Conservation (phyloP, 495 filamentous ascomycete species). For the Penicillium bialowiezense region DNA sequence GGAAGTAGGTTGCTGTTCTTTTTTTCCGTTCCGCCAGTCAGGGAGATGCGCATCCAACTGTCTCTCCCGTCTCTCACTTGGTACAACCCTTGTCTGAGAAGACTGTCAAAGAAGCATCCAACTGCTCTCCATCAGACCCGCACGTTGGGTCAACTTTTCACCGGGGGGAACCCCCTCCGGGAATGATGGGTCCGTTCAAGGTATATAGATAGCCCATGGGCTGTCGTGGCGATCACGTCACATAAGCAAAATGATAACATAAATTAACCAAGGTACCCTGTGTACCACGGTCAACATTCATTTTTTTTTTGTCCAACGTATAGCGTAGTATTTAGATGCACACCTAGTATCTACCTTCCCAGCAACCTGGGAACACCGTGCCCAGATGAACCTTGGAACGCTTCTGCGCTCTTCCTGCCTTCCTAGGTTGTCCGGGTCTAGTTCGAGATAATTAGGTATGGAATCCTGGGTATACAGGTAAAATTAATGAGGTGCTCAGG, state of each 20-base stretch:
- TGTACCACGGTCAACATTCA: too few species aligned
- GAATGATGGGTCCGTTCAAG: constrained; percentile 27
- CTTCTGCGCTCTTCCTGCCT: too few species aligned
- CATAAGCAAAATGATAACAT: constrained; percentile 8
- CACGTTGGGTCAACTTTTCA: constrained; percentile 28
- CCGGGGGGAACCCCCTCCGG: constrained; percentile 6
- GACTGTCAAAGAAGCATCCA: constrained; percentile 52
- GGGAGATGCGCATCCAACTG: constrained; percentile 50
- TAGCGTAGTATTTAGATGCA: too few species aligned
- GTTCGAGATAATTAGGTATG: too few species aligned
- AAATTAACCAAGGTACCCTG: not conserved
- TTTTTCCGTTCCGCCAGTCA: constrained; percentile 44
- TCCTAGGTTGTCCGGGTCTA: too few species aligned
- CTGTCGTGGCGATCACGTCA: constrained; percentile 12
- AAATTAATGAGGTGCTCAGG: too few species aligned
- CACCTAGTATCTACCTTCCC: too few species aligned
- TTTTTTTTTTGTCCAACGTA: too few species aligned
- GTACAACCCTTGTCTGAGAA: constrained; percentile 28
- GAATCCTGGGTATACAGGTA: too few species aligned
- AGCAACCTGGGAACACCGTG: too few species aligned
- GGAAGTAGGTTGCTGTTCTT: constrained; percentile 44
- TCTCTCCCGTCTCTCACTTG: constrained; percentile 38
- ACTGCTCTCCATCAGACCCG: constrained; percentile 48
- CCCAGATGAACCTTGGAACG: too few species aligned
- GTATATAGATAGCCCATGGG: constrained; percentile 6